phyloP scores from a whole-genome alignment of 257 asterid genomes.

The Primulina huaijiensis region DNA sequence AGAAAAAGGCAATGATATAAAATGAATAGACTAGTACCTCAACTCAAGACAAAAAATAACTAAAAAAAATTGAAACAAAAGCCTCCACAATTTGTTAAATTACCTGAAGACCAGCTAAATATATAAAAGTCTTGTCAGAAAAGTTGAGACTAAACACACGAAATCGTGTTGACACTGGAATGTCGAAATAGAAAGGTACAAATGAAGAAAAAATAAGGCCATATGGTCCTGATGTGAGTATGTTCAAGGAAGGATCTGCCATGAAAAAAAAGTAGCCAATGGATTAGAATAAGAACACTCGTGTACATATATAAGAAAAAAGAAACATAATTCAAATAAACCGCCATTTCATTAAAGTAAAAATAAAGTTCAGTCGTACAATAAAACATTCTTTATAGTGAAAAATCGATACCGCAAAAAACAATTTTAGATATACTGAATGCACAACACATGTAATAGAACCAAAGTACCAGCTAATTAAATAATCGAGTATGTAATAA shows the following conservation, averaged over 20 bases:
- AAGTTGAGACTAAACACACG: slow-evolving; percentile 70
- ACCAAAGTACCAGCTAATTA: slow-evolving; percentile 12
- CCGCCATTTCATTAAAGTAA: not conserved
- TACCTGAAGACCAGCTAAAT: slow-evolving; percentile 99
- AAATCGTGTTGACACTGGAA: slow-evolving; percentile 87
- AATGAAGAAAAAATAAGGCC: slow-evolving; percentile 84
- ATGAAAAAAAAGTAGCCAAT: slow-evolving; percentile 26
- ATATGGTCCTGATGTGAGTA: slow-evolving; percentile 91
- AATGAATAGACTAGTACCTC: not conserved
- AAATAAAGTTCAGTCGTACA: not conserved
- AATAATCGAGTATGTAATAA: not conserved
- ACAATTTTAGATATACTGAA: not conserved
- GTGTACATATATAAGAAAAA: not conserved
- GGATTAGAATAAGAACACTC: slow-evolving; percentile 24
- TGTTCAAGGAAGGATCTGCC: slow-evolving; percentile 74
- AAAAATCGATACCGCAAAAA: not conserved
- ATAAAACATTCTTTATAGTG: slow-evolving; percentile 7
- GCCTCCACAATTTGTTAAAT: slow-evolving; percentile 5
- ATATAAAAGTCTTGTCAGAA: slow-evolving; percentile 94
- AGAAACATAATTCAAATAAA: slow-evolving; percentile 8
- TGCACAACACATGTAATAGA: not conserved
- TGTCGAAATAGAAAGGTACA: slow-evolving; percentile 91
- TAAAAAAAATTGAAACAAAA: not conserved
- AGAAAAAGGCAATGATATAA: slow-evolving; percentile 5
- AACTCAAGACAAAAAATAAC: slow-evolving; percentile 9